Percentiles rank a stretch among this genome's conserved stretches.
phyloP scores from a whole-genome alignment of 495 filamentous ascomycete species.

The Talaromyces nanjingensis region DNA sequence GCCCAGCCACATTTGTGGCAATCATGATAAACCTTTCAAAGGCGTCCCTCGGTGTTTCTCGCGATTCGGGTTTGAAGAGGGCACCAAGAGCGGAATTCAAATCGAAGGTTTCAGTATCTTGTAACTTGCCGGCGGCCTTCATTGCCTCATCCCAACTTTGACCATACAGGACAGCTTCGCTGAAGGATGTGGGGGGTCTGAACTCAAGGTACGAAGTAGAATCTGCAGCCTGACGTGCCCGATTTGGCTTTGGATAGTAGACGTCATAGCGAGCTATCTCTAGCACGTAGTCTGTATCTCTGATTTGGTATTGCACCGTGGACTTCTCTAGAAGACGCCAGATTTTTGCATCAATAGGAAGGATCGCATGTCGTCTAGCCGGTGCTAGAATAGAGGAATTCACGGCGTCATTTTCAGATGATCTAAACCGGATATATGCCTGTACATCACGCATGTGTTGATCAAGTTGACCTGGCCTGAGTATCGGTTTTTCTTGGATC shows the following conservation, averaged over 20 bases:
- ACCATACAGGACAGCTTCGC: constrained; percentile 44
- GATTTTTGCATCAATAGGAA: constrained; percentile 18
- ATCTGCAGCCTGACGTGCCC: not conserved
- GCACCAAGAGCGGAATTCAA: constrained; percentile 34
- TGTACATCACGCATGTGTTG: constrained; percentile 20
- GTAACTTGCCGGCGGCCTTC: constrained; percentile 23
- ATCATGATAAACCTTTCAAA: constrained; percentile 28
- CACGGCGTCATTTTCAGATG: constrained; percentile 5
- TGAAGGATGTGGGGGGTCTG: constrained; percentile 20
- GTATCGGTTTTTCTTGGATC: constrained; percentile 28
- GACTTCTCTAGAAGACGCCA: constrained; percentile 41
- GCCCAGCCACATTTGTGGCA: constrained; percentile 22
- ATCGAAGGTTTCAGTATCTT: constrained; percentile 18
- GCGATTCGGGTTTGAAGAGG: constrained; percentile 34
- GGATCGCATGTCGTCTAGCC: constrained; percentile 20
- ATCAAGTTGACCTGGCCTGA: constrained; percentile 19
- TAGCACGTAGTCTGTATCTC: constrained; percentile 42
- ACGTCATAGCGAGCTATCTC: constrained; percentile 50
- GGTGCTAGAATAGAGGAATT: constrained; percentile 13
- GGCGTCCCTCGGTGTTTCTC: constrained; percentile 11
- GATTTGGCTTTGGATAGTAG: constrained; percentile 23
- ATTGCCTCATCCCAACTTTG: constrained; percentile 43
- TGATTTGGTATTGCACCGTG: constrained; percentile 39
- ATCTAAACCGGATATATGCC: constrained; percentile 18
- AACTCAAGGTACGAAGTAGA: constrained; percentile 8